phyloP scores from a whole-genome alignment of 768 basidiomycete genomes.

The Suillus cothurnatus region DNA sequence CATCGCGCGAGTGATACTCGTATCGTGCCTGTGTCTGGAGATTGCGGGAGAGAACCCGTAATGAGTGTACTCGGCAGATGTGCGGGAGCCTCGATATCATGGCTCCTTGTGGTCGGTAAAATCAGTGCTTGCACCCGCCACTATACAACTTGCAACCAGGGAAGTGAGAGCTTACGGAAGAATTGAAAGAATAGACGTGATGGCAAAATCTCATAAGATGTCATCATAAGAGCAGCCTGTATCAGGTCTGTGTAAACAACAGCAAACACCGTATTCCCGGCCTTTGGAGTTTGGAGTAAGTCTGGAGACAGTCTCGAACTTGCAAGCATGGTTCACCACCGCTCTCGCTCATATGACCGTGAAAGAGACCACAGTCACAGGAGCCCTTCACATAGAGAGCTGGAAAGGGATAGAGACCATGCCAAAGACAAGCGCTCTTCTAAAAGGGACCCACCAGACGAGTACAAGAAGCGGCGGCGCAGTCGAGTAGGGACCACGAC shows the following conservation, averaged over 20 bases:
- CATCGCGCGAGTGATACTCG: constrained; percentile 39
- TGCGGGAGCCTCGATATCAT: constrained; percentile 27
- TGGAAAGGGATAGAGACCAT: not conserved
- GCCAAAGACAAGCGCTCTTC: constrained; percentile 33
- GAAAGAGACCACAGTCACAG: constrained; percentile 33
- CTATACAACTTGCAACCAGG: not conserved
- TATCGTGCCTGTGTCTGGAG: constrained; percentile 62
- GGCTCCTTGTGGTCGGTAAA: not conserved
- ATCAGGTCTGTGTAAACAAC: not conserved
- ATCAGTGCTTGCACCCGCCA: no score
- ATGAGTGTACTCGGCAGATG: constrained; percentile 25
- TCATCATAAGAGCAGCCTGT: not conserved
- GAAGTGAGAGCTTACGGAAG: not conserved
- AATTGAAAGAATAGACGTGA: not conserved
- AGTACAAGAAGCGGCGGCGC: constrained; percentile 31
- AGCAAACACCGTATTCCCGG: not conserved
- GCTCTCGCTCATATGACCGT: constrained; percentile 46
- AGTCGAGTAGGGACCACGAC: constrained; percentile 34
- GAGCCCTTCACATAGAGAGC: constrained; percentile 28
- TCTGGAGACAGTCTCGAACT: not conserved
- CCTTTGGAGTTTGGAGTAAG: no score
- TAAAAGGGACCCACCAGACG: constrained; percentile 35
- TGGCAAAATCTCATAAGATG: not conserved
- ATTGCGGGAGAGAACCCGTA: constrained; percentile 34
- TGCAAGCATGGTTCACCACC: constrained; percentile 44